A percentile compares a stretch with the other conserved stretches of the same genome.
These are phyloP conservation scores for Schwanniomyces polymorphus DNA, from an alignment of 805 yeast genomes.

Conservation along the genomic window DNA sequence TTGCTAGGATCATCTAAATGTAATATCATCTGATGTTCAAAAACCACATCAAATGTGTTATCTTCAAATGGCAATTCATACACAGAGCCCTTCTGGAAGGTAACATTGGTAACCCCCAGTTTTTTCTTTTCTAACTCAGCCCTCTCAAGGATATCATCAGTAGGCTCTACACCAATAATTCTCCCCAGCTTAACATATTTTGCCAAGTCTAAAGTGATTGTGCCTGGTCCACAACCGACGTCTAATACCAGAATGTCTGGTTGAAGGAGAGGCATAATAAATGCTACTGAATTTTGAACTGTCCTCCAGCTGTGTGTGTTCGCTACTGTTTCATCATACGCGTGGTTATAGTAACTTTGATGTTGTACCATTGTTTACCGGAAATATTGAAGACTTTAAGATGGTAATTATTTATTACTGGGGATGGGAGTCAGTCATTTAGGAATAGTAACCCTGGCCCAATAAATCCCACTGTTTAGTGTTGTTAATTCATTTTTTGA, in stretches of 20 bases:
- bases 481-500: too few species aligned
- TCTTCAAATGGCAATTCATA: constrained; percentile 32
- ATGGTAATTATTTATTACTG: neutral
- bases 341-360: constrained; percentile 24
- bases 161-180: constrained; percentile 33
- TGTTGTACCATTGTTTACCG: constrained; percentile 3
- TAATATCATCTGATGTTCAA: constrained; percentile 37
- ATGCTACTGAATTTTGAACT: constrained; percentile 25
- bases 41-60: constrained; percentile 38
- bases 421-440: neutral
- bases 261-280: constrained; percentile 24
- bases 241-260: constrained; percentile 29
- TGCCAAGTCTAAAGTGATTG: constrained; percentile 35
- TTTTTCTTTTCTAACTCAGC: constrained; percentile 13
- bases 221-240: constrained; percentile 46
- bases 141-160: constrained; percentile 25
- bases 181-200: constrained; percentile 23
- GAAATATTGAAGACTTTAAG: neutral
- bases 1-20: constrained; percentile 32
- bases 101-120: constrained; percentile 15
- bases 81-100: constrained; percentile 27
- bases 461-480: too few species aligned
- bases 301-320: constrained; percentile 35
- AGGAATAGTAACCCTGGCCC: neutral
- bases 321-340: constrained; percentile 18